Conservation (phyloP, 2,329 filamentous ascomycete genomes). For the Blastomyces emzantsi region DNA sequence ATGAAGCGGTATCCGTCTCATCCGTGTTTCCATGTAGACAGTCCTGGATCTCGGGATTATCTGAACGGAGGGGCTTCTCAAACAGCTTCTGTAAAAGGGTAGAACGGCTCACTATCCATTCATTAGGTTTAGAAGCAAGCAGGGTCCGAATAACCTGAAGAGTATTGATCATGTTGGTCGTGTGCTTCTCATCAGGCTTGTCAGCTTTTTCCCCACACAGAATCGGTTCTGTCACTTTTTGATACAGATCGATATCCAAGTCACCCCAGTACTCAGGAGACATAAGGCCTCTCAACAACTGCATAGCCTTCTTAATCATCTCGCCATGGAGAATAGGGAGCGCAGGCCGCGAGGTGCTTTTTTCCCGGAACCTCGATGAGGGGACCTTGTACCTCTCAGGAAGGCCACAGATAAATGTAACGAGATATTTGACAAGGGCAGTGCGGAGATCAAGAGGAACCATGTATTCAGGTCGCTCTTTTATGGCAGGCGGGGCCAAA, state of each 20-base stretch:
- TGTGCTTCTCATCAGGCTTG: conserved; percentile 72
- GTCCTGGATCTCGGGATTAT: conserved; percentile 88
- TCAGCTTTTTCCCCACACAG: conserved; percentile 75
- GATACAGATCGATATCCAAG: conserved; percentile 81
- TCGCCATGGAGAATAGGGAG: conserved; percentile 56
- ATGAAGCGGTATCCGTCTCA: conserved; percentile 56
- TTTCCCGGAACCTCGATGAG: conserved; percentile 56
- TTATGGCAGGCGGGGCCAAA: conserved; percentile 34
- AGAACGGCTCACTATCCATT: conserved; percentile 80
- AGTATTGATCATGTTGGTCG: conserved; percentile 84
- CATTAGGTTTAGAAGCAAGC: conserved; percentile 74
- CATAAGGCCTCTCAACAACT: conserved; percentile 72
- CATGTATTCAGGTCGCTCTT: conserved; percentile 56
- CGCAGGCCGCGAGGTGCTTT: conserved; percentile 36
- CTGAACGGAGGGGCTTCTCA: conserved; percentile 79
- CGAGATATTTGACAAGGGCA: conserved; percentile 87
- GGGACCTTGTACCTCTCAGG: conserved; percentile 75
- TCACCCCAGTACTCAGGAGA: conserved; percentile 87
- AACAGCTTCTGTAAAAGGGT: conserved; percentile 73
- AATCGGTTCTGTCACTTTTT: conserved; percentile 80
- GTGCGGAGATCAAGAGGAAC: conserved; percentile 59
- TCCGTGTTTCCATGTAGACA: conserved; percentile 70
- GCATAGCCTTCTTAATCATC: conserved; percentile 75
- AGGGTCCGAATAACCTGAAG: conserved; percentile 87
- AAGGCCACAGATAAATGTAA: conserved; percentile 87